phyloP scores from a whole-genome alignment of 805 yeast species.

The Sugiyamaella qingdaonensis region DNA sequence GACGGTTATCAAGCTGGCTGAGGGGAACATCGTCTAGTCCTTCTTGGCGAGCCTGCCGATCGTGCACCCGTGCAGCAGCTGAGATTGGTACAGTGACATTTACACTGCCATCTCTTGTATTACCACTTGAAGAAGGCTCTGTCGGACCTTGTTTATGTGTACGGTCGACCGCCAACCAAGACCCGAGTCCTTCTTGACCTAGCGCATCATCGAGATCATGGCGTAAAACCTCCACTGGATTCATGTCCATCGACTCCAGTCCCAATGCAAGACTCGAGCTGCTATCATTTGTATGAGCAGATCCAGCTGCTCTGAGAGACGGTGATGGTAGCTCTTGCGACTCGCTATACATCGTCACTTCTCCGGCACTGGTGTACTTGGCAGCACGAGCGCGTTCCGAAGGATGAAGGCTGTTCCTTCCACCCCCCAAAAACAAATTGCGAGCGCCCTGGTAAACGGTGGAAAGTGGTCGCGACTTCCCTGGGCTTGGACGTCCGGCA shows the following conservation, averaged over 20 bases:
- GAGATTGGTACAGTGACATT: not conserved
- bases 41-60: not conserved
- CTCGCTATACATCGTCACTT: not conserved
- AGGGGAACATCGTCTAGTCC: not conserved
- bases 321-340: not conserved
- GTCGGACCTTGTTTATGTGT: not conserved
- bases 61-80: not conserved
- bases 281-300: not conserved
- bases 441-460: conserved; percentile 13
- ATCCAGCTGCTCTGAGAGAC: not conserved
- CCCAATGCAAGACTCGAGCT: not conserved
- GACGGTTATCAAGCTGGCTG: not conserved
- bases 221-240: conserved; percentile 8
- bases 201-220: conserved; percentile 21
- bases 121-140: too few relatives aligned
- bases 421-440: conserved; percentile 10
- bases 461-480: not conserved
- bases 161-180: conserved; percentile 18
- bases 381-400: not conserved
- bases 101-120: too few relatives aligned
- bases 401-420: not conserved
- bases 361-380: not conserved
- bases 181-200: conserved; percentile 21
- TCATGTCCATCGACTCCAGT: not conserved
- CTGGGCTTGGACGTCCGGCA: not conserved